Base-by-base conservation (phyloP, 805 yeast species). In the Maudiozyma serrabonitensis region DNA sequence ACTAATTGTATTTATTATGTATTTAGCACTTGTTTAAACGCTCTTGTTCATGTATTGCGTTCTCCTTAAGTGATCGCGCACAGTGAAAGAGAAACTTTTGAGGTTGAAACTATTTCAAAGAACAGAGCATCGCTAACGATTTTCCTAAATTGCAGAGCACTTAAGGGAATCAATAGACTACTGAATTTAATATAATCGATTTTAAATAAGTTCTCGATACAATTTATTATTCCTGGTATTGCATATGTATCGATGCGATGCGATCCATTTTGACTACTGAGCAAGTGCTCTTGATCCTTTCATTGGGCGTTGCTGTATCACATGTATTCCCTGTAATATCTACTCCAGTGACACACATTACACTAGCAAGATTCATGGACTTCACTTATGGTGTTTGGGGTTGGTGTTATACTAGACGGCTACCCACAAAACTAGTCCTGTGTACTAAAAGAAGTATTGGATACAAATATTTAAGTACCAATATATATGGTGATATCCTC, bases 381-480 rank as follows among this genome's bases (percentile, higher is more conserved):
- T 72, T 72, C 59, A 62, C 68, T 53, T 84, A 80, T 58, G 91
- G 91, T 2, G 86, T 84, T 1, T 82, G 82, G 65, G 91, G 91
- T 1, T 73, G 78, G 55, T 84, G 91, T 62, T 40, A 31, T 23
- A 59, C 68, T 35, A 46, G 43, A 13, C 49, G 32, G 7, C 31
- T 43, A 11, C 45, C 19, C 18, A 16, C 28, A 8, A 28, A 45
- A 25, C 41, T 28, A 4, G 31, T 32, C 13, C 28, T 44, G 7
- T 60, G 67, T 50, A 56, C 62, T 2, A 31, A 41, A 3, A 44
- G 44, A 6, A 34, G 52, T n/a, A 52, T 63, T 9, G 66, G 66
- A 1, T 62, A 61, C 47, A 39, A 43, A 6, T 44, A 47, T 15
- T 41, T 51, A 13, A 46, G 48, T 3, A 67, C 71, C 26, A 52